Percentiles rank a stretch among this genome's conserved stretches.
These are phyloP conservation scores for Casuarina glauca DNA, from an alignment of 306 rosid species.

Conservation along the genomic window DNA sequence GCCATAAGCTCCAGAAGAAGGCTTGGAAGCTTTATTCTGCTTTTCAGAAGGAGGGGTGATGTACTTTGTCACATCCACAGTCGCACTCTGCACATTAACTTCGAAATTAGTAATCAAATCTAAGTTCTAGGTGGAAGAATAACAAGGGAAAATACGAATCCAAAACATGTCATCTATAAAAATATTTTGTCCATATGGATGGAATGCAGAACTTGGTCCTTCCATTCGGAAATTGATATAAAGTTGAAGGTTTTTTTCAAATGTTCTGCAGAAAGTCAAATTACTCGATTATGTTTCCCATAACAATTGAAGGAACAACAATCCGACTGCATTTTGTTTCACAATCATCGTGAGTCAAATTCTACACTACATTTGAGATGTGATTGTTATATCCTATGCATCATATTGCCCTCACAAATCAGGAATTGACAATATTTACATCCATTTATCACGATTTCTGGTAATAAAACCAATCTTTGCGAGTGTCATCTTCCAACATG, in stretches of 20 bases:
- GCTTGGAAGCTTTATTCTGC: conserved; percentile 59
- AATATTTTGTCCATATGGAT: neutral
- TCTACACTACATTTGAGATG: too few relatives aligned
- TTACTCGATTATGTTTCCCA: neutral
- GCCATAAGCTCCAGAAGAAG: conserved; percentile 61
- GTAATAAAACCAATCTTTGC: too few relatives aligned
- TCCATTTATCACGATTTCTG: too few relatives aligned
- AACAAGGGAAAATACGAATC: neutral
- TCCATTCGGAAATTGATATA: neutral
- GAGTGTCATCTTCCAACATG: too few relatives aligned
- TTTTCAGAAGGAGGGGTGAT: conserved; percentile 66
- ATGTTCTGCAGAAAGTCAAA: neutral
- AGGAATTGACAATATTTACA: too few relatives aligned
- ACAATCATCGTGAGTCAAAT: too few relatives aligned
- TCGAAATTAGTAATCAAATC: conserved; percentile 18
- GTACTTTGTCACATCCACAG: conserved; percentile 64
- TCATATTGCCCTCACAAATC: too few relatives aligned
- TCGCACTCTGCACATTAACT: conserved; percentile 49
- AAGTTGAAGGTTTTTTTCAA: neutral
- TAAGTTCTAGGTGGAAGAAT: neutral
- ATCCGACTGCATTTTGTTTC: neutral
- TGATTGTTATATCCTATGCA: too few relatives aligned
- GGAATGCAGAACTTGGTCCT: neutral
- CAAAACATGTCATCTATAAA: neutral
- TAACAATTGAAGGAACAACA: neutral